Base-by-base conservation (phyloP, 768 basidiomycete species). In the Suillus clintonianus region DNA sequence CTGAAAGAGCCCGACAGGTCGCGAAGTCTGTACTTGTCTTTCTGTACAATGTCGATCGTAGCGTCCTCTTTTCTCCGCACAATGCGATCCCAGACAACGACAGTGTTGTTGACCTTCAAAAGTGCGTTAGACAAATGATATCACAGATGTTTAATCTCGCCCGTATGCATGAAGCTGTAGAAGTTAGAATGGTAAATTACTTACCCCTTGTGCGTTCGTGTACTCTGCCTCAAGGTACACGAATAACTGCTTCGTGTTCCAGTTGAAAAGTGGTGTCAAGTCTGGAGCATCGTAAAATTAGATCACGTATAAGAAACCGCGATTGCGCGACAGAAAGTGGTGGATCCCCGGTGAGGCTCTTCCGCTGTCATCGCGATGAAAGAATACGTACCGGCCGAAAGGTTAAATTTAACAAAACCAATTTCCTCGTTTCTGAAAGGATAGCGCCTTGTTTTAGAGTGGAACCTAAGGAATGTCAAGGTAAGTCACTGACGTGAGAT, bases 201-300 rank as follows among this genome's bases (percentile, higher is more conserved):
- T 78, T 72, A 94, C 94, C 54, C 92, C 88, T 74, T 89, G 78
- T 0, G 82, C 75, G 61, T 88, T 91, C 39, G 82, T 82, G 72
- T 95, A 96, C 74, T 96, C 93, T 0, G 92, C 95, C 69, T 89
- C 86, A 39, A 97, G 83, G 71, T 92, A 95, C 14, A 96, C 74
- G 74, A 97, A 96, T 13, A 97, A 72, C 72, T 97, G 95, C 76
- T 97, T 97, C n/a, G 95, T 96, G 76, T 97, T 97, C 94, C 94
- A 97, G 77, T 95, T 80, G 78, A 95, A 97, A 36, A 97, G 81
- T 14, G 95, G 86, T 10, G 85, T 80, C 5, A 97, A 80, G 77
- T 97, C 95, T 95, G 66, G 54, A 27, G 41, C 60, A 42, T 32
- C 19, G 32, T 19, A 53, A 53, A 53, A 19, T 39, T 24, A 19